phyloP scores from a whole-genome alignment of 2,329 filamentous ascomycete species.

The Pezicula carpinea region DNA sequence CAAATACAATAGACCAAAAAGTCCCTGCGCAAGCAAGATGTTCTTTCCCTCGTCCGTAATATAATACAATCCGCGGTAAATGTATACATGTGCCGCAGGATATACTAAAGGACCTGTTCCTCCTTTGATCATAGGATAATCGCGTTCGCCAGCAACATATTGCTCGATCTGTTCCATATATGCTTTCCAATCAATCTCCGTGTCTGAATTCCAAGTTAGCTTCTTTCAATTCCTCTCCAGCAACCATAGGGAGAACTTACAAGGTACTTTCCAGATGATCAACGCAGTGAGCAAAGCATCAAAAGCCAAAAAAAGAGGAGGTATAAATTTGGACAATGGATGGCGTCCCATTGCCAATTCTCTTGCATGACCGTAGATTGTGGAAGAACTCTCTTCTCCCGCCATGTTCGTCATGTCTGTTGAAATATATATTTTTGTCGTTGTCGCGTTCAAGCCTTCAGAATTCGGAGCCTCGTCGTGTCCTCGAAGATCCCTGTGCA shows the following conservation, averaged over 20 bases:
- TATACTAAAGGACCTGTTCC: conserved; percentile 93
- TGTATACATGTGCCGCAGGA: conserved; percentile 89
- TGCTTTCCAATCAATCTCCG: conserved; percentile 95
- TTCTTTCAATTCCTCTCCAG: background rate
- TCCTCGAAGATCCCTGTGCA: too few relatives aligned
- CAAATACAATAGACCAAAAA: conserved; percentile 81
- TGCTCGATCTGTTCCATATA: conserved; percentile 93
- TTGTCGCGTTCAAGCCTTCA: background rate
- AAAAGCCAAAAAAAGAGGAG: conserved; percentile 18
- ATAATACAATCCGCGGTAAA: conserved; percentile 75
- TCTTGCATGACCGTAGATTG: conserved; percentile 16
- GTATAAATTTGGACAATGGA: conserved; percentile 22
- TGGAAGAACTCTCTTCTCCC: conserved; percentile 4
- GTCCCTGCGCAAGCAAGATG: conserved; percentile 73
- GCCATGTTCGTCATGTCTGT: conserved; percentile 3
- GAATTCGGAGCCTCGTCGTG: too few relatives aligned
- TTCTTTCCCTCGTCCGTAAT: conserved; percentile 72
- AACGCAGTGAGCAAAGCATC: conserved; percentile 25
- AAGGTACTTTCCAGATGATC: conserved; percentile 25
- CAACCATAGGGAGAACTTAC: conserved; percentile 12
- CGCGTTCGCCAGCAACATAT: conserved; percentile 77
- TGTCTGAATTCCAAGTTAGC: conserved; percentile 52
- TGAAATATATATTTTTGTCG: background rate
- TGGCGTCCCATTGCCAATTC: conserved; percentile 22
- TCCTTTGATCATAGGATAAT: conserved; percentile 82